These are phyloP conservation scores for Mycena haematopus DNA, from an alignment of 768 basidiomycete genomes.

Conservation along the genomic window DNA sequence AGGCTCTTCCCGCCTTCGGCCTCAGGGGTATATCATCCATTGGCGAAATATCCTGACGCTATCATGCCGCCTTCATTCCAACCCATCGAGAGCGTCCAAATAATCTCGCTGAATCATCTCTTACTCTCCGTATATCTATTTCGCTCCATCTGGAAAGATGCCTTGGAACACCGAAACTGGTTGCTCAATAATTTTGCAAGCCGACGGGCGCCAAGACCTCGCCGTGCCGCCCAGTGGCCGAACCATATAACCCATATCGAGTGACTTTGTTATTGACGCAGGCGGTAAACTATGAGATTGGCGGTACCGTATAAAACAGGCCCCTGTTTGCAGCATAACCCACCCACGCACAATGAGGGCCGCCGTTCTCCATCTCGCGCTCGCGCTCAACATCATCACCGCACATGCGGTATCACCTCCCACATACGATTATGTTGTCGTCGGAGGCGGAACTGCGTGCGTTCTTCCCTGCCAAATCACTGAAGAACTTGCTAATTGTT, in stretches of 20 bases:
- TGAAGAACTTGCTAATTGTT: background rate
- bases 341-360: background rate
- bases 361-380: background rate
- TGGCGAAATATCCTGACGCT: no score
- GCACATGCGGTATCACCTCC: background rate
- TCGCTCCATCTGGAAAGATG: background rate
- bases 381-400: background rate
- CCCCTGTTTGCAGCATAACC: background rate
- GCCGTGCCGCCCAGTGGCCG: background rate
- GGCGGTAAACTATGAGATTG: background rate
- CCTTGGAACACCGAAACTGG: slow-evolving; percentile 16
- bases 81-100: background rate
- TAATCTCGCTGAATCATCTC: no score
- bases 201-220: background rate
- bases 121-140: no score
- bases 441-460: slow-evolving; percentile 43
- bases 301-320: slow-evolving; percentile 4
- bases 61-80: background rate
- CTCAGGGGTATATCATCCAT: no score
- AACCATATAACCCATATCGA: background rate
- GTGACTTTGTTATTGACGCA: no score
- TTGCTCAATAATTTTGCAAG: background rate
- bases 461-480: background rate
- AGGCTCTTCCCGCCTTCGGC: no score
- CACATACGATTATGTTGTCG: slow-evolving; percentile 40